These are phyloP conservation scores for Aspergillus fumigatiaffinis DNA, from an alignment of 2,329 filamentous ascomycete genomes.

Conservation along the genomic window DNA sequence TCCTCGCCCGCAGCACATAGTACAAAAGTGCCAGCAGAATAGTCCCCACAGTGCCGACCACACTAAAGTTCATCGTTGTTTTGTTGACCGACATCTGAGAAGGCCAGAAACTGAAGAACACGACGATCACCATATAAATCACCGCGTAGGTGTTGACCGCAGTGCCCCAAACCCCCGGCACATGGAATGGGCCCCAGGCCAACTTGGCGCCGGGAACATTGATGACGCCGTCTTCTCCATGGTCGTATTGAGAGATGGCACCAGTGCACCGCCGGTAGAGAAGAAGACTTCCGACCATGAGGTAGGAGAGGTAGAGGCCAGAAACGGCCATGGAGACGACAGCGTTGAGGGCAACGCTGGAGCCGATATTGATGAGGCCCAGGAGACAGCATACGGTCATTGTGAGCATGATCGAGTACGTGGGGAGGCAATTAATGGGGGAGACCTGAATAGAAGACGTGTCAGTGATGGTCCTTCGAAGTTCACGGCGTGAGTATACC, in stretches of 20 bases:
- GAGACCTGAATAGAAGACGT: slow-evolving; percentile 14
- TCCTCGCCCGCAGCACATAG: slow-evolving; percentile 32
- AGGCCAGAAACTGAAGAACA: slow-evolving; percentile 51
- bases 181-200: slow-evolving; percentile 29
- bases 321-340: slow-evolving; percentile 32
- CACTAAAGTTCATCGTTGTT: slow-evolving; percentile 46
- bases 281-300: slow-evolving; percentile 23
- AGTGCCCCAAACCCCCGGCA: slow-evolving; percentile 34
- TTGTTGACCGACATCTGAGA: slow-evolving; percentile 31
- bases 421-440: slow-evolving; percentile 22
- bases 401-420: slow-evolving; percentile 22
- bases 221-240: slow-evolving; percentile 15
- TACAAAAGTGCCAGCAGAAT: slow-evolving; percentile 41
- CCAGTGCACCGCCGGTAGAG: slow-evolving; percentile 25
- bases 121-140: slow-evolving; percentile 44
- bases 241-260: slow-evolving; percentile 13
- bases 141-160: slow-evolving; percentile 43
- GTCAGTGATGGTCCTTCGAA: not conserved
- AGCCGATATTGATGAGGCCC: slow-evolving; percentile 32
- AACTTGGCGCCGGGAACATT: slow-evolving; percentile 26
- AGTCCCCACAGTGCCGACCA: slow-evolving; percentile 41
- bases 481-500: slow-evolving; percentile 6
- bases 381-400: slow-evolving; percentile 26
- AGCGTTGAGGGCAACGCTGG: slow-evolving; percentile 28
- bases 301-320: slow-evolving; percentile 29